Evolutionary conservation across 192 early-diverging fungal species (phyloP), one percentile per base, ranked within the genome.

Genomic region (Linnemannia zychae): DNA sequence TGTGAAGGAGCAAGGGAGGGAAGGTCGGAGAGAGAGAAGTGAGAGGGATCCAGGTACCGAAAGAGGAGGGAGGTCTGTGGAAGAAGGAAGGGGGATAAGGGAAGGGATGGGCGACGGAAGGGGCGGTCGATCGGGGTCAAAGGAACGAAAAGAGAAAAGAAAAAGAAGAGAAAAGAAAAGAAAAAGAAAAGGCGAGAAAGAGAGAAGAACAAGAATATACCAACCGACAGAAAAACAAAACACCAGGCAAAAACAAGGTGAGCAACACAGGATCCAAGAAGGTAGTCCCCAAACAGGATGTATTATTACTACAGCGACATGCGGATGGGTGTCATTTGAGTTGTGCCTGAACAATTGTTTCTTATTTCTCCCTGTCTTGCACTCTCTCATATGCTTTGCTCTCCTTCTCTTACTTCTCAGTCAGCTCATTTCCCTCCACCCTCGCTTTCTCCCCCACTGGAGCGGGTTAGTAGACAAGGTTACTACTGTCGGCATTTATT

Each of bases 41-140:
- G 60, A 28, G 77, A 22, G 71, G 57, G 60, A 37, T 36, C 44
- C 47, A 34, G 50, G 33, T 40, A 52, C 38, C 20, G n/a, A 17
- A 34, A 50, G 36, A 28, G 37, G 36, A 33, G 24, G 28, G 52
- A 18, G 53, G 28, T 34, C 20, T 11, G 28, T 38, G 38, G 47
- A 38, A 57, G 28, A 40, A 34, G 34, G 34, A 50, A 48, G 71
- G 71, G 48, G 71, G 71, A 60, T 22, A 75, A 24, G 24, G n/a
- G 36, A 28, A 13, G 13, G 49, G 37, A 70, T 50, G 12, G 60
- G 47, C 31, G 67, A 70, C 13, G n/a, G 69, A 47, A 75, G 28
- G 52, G 28, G 53, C 66, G 46, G 74, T 71, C 80, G 80, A 65
- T 76, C 80, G 46, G 46, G 65, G 47, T 67, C 74, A 76, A 63